Percentiles rank a stretch among this genome's conserved stretches.
Conservation (phyloP, 495 filamentous ascomycete species). For the Neurospora africana region DNA sequence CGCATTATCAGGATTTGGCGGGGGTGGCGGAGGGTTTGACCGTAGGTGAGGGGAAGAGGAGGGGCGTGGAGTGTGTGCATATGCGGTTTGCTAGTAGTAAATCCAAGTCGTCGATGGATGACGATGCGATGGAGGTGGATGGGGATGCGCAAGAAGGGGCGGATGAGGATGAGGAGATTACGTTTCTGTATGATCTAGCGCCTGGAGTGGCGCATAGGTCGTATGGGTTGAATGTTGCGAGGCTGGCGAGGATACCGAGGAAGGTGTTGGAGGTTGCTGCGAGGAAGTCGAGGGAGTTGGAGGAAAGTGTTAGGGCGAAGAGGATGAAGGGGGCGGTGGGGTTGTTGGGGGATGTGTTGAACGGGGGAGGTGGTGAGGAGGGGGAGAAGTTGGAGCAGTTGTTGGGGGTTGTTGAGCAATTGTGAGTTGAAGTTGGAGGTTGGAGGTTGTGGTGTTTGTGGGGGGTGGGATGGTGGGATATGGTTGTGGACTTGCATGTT, state of each 20-base stretch:
- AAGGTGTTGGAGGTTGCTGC: slow-evolving; percentile 67
- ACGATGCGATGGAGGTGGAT: slow-evolving; percentile 12
- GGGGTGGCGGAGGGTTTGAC: slow-evolving; percentile 46
- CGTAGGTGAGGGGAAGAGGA: background rate
- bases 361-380: background rate
- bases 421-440: background rate
- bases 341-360: slow-evolving; percentile 34
- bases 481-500: too few relatives aligned
- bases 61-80: slow-evolving; percentile 62
- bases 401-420: slow-evolving; percentile 38
- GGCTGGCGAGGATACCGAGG: slow-evolving; percentile 71
- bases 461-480: too few relatives aligned
- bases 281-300: slow-evolving; percentile 68
- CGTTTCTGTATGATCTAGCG: slow-evolving; percentile 72
- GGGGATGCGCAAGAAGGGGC: slow-evolving; percentile 9
- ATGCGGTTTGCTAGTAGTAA: slow-evolving; percentile 55
- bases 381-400: slow-evolving; percentile 36
- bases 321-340: slow-evolving; percentile 37
- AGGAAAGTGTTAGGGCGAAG: slow-evolving; percentile 57
- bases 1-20: slow-evolving; percentile 85
- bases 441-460: too few relatives aligned
- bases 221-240: slow-evolving; percentile 90
- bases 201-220: slow-evolving; percentile 87
- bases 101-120: background rate
- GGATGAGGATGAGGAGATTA: slow-evolving; percentile 47